These are phyloP conservation scores for Paradendryphiella salina DNA, from an alignment of 2,329 filamentous ascomycete species.

Conservation along the genomic window DNA sequence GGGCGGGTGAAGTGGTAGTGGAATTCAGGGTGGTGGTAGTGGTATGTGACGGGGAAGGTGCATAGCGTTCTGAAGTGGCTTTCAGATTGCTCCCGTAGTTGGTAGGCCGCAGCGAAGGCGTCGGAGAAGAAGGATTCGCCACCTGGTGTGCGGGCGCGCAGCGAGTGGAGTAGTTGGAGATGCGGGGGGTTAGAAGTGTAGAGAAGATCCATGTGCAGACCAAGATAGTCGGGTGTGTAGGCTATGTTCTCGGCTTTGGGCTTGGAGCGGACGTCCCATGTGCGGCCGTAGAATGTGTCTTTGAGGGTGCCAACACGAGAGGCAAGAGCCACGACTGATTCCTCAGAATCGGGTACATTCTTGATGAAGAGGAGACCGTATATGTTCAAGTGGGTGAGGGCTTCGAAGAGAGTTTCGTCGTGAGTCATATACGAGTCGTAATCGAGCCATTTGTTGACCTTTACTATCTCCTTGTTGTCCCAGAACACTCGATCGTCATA, in stretches of 20 bases:
- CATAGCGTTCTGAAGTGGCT: constrained; percentile 50
- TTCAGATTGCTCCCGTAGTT: constrained; percentile 33
- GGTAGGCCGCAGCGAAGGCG: constrained; percentile 63
- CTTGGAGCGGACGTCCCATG: constrained; percentile 85
- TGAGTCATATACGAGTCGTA: constrained; percentile 72
- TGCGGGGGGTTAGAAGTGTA: constrained; percentile 80
- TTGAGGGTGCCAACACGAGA: constrained; percentile 75
- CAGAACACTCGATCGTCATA: constrained; percentile 51
- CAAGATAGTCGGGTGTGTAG: constrained; percentile 77
- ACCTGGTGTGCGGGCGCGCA: constrained; percentile 76
- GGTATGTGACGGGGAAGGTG: constrained; percentile 59
- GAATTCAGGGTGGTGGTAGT: constrained; percentile 66
- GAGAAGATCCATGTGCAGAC: constrained; percentile 90
- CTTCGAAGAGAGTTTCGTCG: constrained; percentile 61
- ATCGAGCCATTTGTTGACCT: constrained; percentile 61
- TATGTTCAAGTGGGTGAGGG: constrained; percentile 63
- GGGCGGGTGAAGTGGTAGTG: constrained; percentile 64
- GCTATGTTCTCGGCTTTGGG: constrained; percentile 87
- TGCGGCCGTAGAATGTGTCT: constrained; percentile 87
- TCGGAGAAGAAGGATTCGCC: constrained; percentile 89
- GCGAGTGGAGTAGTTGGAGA: constrained; percentile 86
- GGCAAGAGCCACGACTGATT: constrained; percentile 69
- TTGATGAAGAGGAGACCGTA: constrained; percentile 78
- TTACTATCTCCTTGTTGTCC: constrained; percentile 52
- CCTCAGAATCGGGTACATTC: constrained; percentile 69